A percentile compares a stretch with the other conserved stretches of the same genome.
Conservation (phyloP, 2,329 filamentous ascomycete genomes). For the Karstenula rhodostoma region DNA sequence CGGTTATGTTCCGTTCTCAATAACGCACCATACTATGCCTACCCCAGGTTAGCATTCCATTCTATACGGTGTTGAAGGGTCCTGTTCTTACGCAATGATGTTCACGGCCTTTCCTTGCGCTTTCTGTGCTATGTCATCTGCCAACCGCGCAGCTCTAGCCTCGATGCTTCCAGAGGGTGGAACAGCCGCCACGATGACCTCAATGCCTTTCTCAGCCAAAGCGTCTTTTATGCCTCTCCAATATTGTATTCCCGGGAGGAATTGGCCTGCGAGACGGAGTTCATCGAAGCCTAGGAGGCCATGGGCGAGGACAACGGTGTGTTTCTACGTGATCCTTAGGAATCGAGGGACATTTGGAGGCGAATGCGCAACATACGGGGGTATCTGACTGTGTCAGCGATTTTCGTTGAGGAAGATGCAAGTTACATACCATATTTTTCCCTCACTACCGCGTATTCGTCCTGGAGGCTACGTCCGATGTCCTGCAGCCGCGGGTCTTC, state of each 20-base stretch:
- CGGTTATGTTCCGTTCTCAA: not conserved
- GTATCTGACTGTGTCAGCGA: constrained; percentile 40
- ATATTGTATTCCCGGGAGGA: constrained; percentile 67
- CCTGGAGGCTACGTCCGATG: constrained; percentile 62
- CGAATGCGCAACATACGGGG: constrained; percentile 33
- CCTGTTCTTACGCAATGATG: constrained; percentile 65
- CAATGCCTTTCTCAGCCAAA: constrained; percentile 62
- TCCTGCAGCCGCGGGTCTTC: constrained; percentile 61
- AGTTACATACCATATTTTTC: constrained; percentile 61
- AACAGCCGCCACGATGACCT: constrained; percentile 69
- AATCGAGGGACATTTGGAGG: constrained; percentile 47
- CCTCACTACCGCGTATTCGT: constrained; percentile 68
- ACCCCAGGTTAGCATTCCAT: constrained; percentile 22
- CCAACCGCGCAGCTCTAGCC: constrained; percentile 62
- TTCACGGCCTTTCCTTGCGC: constrained; percentile 67
- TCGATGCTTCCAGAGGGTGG: constrained; percentile 68
- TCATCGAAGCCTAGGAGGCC: constrained; percentile 73
- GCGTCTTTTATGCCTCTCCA: constrained; percentile 71
- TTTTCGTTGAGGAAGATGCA: not conserved
- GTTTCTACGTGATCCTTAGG: constrained; percentile 46
- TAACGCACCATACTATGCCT: constrained; percentile 63
- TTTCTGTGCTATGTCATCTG: constrained; percentile 60
- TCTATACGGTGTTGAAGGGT: not conserved
- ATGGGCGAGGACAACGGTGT: constrained; percentile 70
- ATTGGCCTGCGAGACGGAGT: constrained; percentile 61